A percentile compares a stretch with the other conserved stretches of the same genome.
phyloP scores from a whole-genome alignment of 805 yeast species.

The Helenozyma baotianmanensis region DNA sequence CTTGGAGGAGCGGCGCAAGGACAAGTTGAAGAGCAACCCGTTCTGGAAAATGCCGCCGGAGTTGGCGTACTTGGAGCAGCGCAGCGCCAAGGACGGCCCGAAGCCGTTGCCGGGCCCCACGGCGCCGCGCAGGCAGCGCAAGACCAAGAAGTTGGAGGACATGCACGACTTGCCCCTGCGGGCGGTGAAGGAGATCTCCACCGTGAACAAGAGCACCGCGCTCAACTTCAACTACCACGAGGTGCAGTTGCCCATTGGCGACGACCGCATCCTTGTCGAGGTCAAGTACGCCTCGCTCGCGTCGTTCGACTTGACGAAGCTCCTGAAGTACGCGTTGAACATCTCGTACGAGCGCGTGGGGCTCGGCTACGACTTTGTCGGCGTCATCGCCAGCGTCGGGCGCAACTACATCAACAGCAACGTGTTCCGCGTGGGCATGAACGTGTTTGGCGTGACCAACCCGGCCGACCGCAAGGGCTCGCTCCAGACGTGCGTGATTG shows the following conservation, averaged over 20 bases:
- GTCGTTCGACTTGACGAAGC: conserved; percentile 61
- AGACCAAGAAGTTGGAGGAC: conserved; percentile 34
- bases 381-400: conserved; percentile 56
- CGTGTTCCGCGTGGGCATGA: conserved; percentile 50
- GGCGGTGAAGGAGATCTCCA: conserved; percentile 40
- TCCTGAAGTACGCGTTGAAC: conserved; percentile 50
- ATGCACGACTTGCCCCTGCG: conserved; percentile 43
- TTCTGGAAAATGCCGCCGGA: conserved; percentile 41
- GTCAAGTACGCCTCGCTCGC: conserved; percentile 57
- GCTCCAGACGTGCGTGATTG: conserved; percentile 49
- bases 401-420: conserved; percentile 22
- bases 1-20: conserved; percentile 24
- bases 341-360: conserved; percentile 54
- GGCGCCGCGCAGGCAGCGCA: conserved; percentile 4
- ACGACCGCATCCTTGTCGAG: conserved; percentile 50
- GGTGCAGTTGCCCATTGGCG: conserved; percentile 45
- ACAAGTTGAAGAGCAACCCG: conserved; percentile 24
- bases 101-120: conserved; percentile 21
- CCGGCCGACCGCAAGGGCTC: conserved; percentile 54
- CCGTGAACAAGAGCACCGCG: conserved; percentile 39
- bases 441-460: conserved; percentile 57
- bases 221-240: conserved; percentile 52
- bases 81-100: conserved; percentile 19
- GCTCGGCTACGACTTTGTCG: conserved; percentile 67
- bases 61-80: conserved; percentile 31